Conservation (phyloP, 768 basidiomycete species). For the Auricularia sp. region DNA sequence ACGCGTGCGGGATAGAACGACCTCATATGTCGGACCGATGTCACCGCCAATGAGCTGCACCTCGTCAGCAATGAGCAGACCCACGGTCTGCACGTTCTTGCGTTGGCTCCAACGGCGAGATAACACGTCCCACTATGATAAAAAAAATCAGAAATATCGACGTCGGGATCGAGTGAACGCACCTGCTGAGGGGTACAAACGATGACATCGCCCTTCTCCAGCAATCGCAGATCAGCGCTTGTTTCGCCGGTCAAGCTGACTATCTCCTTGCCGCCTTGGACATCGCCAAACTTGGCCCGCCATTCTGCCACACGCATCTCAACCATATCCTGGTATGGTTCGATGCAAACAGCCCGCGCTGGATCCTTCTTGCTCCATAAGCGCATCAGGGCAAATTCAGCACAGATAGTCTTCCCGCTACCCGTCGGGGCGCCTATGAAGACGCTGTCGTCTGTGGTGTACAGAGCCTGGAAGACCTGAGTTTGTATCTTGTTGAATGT, state of each 20-base stretch:
- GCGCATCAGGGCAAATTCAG: constrained; percentile 90
- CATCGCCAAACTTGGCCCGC: constrained; percentile 65
- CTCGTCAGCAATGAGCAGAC: constrained; percentile 89
- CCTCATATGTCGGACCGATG: constrained; percentile 92
- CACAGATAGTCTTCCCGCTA: constrained; percentile 94
- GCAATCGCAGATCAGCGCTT: constrained; percentile 76
- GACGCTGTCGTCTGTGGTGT: constrained; percentile 92
- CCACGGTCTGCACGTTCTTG: constrained; percentile 91
- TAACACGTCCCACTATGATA: constrained; percentile 79
- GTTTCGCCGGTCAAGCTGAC: constrained; percentile 91
- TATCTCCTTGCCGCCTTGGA: constrained; percentile 91
- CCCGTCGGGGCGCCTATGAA: constrained; percentile 96
- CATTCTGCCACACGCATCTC: constrained; percentile 84
- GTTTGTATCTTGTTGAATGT: constrained; percentile 99
- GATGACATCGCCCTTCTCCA: constrained; percentile 88
- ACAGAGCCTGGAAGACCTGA: constrained; percentile 96
- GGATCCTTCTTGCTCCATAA: constrained; percentile 84
- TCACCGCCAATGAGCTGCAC: constrained; percentile 91
- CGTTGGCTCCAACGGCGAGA: constrained; percentile 93
- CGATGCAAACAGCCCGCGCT: constrained; percentile 83
- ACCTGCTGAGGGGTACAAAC: constrained; percentile 90
- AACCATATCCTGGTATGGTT: constrained; percentile 97
- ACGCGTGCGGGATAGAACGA: constrained; percentile 90
- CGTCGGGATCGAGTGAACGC: constrained; percentile 17
- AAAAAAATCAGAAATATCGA: background rate